Conservation (phyloP, 305 asterid genomes). For the Plantago rigida region DNA sequence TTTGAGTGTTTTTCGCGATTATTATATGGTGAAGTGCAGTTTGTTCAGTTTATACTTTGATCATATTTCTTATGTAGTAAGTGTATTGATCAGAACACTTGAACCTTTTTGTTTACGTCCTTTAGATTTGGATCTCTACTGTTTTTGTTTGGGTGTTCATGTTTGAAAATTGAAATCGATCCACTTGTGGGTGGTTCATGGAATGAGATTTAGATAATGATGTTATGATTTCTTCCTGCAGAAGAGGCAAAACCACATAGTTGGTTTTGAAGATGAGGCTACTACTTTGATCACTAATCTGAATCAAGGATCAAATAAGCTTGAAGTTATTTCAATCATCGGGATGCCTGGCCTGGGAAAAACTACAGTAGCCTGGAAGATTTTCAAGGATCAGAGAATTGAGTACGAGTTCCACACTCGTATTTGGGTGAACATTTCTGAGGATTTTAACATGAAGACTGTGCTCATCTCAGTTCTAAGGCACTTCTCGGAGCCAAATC, state of each 20-base stretch:
- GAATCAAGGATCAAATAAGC: background rate
- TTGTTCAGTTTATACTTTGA: too few relatives aligned
- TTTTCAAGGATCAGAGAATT: constrained; percentile 3
- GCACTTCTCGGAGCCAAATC: constrained; percentile 2
- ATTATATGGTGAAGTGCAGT: too few relatives aligned
- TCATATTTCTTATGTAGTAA: too few relatives aligned
- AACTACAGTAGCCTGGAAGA: constrained; percentile 7
- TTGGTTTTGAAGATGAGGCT: constrained; percentile 8
- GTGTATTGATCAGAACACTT: too few relatives aligned
- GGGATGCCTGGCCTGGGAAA: constrained; percentile 11
- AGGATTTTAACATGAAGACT: background rate
- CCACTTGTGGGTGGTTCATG: too few relatives aligned
- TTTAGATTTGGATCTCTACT: too few relatives aligned
- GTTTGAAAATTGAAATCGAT: too few relatives aligned
- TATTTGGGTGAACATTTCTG: constrained; percentile 10
- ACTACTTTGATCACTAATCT: background rate
- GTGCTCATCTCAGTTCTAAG: background rate
- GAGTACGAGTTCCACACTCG: constrained; percentile 8
- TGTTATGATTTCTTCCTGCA: background rate
- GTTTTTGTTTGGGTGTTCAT: too few relatives aligned
- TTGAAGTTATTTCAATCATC: background rate
- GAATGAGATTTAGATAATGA: background rate
- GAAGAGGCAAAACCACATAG: constrained; percentile 6
- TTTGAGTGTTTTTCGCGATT: too few relatives aligned
- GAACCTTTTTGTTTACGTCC: too few relatives aligned